Evolutionary conservation across 352 stramenopile species (phyloP).

Genomic region (Pseudoperonospora humuli): DNA sequence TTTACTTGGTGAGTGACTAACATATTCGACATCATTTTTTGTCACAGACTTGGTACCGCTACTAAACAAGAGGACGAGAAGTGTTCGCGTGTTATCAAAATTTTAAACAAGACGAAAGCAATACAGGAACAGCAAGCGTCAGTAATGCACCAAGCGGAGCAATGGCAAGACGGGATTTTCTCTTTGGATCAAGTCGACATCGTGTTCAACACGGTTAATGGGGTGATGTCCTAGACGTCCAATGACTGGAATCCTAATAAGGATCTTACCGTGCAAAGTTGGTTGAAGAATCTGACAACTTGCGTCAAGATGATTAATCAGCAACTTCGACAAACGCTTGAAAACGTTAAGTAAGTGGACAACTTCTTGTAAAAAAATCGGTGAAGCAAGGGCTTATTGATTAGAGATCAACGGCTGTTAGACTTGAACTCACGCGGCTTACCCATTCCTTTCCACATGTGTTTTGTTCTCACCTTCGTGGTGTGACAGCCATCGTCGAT

Average conservation of each 20-base stretch:
- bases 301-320: slow-evolving; percentile 20
- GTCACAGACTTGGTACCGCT: slow-evolving; percentile 7
- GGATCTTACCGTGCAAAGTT: slow-evolving; percentile 3
- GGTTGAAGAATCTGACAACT: slow-evolving; percentile 11
- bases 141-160: slow-evolving; percentile 7
- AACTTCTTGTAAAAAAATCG: background rate
- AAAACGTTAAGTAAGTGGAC: slow-evolving; percentile 14
- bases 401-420: no score
- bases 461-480: no score
- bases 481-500: no score
- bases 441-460: no score
- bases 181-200: slow-evolving; percentile 25
- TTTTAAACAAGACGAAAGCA: slow-evolving; percentile 1
- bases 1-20: background rate
- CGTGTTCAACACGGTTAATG: slow-evolving; percentile 5
- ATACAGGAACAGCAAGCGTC: background rate
- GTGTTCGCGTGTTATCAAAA: background rate
- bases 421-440: no score
- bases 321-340: slow-evolving; percentile 11
- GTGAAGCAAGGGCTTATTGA: no score
- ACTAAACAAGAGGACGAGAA: background rate
- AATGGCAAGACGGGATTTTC: slow-evolving; percentile 27
- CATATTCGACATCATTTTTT: background rate
- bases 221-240: slow-evolving; percentile 7
- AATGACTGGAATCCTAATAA: slow-evolving; percentile 10